These are phyloP conservation scores for Oryza brachyantha DNA, from an alignment of 176 grass and related monocot species.

Conservation along the genomic window DNA sequence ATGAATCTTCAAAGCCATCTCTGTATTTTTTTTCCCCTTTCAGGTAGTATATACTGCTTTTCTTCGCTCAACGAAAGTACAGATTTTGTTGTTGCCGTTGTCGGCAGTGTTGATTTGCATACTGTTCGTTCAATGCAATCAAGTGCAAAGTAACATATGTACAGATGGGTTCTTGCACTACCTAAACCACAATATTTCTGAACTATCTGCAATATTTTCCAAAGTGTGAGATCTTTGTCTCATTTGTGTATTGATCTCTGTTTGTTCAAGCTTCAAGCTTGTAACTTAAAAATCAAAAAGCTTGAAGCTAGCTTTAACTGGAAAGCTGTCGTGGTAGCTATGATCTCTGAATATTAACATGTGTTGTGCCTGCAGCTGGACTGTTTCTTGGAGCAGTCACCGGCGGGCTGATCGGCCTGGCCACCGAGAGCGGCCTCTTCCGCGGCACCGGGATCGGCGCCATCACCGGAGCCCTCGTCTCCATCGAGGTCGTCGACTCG, in stretches of 20 bases:
- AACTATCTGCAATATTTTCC: not conserved
- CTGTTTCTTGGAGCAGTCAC: slow-evolving; percentile 79
- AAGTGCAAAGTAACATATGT: not conserved
- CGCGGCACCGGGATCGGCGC: slow-evolving; percentile 82
- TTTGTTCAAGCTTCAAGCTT: not conserved
- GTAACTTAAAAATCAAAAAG: not conserved
- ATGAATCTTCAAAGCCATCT: not conserved
- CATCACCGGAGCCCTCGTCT: slow-evolving; percentile 79
- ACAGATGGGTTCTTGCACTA: not conserved
- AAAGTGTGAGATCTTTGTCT: not conserved
- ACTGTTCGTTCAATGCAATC: not conserved
- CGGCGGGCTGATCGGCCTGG: slow-evolving; percentile 75
- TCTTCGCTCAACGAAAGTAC: not conserved
- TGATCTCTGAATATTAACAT: not conserved
- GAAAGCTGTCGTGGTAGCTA: not conserved
- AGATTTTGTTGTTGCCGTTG: not conserved
- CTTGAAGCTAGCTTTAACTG: not conserved
- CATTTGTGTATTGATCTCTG: not conserved
- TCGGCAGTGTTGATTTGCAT: not conserved
- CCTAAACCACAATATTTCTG: not conserved
- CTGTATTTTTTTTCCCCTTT: not conserved
- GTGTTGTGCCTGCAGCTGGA: slow-evolving; percentile 39
- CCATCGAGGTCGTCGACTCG: slow-evolving; percentile 88
- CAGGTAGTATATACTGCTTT: not conserved
- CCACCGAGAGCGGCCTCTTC: slow-evolving; percentile 87